A percentile compares a stretch with the other conserved stretches of the same genome.
These are phyloP conservation scores for Sugiyamaella lignohabitans DNA, from an alignment of 805 yeast genomes.

Conservation along the genomic window DNA sequence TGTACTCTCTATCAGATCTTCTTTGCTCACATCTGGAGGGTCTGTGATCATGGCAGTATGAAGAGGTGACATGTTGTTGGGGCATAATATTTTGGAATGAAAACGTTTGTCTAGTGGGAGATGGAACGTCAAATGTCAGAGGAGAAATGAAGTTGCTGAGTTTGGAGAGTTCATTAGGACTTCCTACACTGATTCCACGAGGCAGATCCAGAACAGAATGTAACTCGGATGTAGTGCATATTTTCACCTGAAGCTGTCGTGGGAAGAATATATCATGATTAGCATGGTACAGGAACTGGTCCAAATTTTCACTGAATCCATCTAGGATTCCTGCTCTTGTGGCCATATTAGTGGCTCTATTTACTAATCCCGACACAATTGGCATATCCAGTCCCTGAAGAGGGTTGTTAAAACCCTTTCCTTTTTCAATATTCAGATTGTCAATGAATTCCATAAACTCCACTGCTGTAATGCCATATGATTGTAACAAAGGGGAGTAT, in stretches of 20 bases:
- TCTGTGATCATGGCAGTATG: neutral
- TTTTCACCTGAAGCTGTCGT: neutral
- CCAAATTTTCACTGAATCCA: too few species aligned
- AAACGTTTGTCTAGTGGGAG: too few species aligned
- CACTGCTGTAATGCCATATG: neutral
- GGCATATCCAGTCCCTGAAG: neutral
- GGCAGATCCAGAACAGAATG: neutral
- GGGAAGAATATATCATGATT: neutral
- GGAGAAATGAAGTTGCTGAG: neutral
- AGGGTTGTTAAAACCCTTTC: neutral
- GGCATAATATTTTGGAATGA: too few species aligned
- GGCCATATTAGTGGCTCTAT: neutral
- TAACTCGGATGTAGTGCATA: neutral
- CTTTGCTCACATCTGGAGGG: too few species aligned
- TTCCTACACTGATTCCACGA: too few species aligned
- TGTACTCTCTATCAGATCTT: too few species aligned
- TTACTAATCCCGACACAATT: neutral
- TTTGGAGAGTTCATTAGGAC: neutral
- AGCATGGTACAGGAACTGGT: neutral
- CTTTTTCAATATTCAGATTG: neutral
- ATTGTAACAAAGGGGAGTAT: neutral
- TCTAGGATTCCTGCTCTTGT: neutral
- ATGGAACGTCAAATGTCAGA: too few species aligned
- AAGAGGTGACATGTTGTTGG: neutral
- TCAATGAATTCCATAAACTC: neutral